Evolutionary conservation across 129 eudicot species (phyloP).

Genomic region (Erigeron canadensis): DNA sequence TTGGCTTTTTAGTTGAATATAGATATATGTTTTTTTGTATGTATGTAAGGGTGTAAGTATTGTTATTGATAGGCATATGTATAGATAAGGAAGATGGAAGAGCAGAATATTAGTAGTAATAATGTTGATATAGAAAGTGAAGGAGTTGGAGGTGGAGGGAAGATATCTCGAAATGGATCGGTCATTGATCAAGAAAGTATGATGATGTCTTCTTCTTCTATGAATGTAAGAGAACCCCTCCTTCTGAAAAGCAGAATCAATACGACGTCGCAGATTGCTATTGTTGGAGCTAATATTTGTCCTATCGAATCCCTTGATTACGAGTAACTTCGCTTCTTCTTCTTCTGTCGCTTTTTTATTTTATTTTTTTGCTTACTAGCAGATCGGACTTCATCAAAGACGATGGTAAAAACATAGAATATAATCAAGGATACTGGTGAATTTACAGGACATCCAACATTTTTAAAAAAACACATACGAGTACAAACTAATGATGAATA

Average conservation of each 20-base stretch:
- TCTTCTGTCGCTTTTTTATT: not conserved
- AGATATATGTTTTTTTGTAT: too few relatives aligned
- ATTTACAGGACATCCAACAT: too few relatives aligned
- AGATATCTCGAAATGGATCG: conserved; percentile 46
- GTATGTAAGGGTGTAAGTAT: too few relatives aligned
- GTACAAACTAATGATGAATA: too few relatives aligned
- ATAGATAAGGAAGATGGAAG: not conserved
- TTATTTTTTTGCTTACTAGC: not conserved
- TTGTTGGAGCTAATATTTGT: conserved; percentile 83
- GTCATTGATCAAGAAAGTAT: conserved; percentile 27
- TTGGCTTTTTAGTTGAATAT: too few relatives aligned
- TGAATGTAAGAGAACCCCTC: conserved; percentile 48
- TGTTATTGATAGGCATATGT: too few relatives aligned
- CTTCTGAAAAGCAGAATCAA: conserved; percentile 59
- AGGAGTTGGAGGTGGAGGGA: conserved; percentile 17
- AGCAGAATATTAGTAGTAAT: not conserved
- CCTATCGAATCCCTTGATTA: conserved; percentile 97
- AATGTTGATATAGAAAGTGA: not conserved
- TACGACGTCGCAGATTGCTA: conserved; percentile 90
- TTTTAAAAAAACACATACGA: too few relatives aligned
- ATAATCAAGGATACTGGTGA: too few relatives aligned
- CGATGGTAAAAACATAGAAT: too few relatives aligned
- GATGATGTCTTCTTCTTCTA: not conserved
- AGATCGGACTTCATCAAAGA: too few relatives aligned
- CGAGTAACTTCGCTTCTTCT: conserved; percentile 43